A percentile compares a stretch with the other conserved stretches of the same genome.
phyloP scores from a whole-genome alignment of 1,139 yeast species.

The Candida sp. region DNA sequence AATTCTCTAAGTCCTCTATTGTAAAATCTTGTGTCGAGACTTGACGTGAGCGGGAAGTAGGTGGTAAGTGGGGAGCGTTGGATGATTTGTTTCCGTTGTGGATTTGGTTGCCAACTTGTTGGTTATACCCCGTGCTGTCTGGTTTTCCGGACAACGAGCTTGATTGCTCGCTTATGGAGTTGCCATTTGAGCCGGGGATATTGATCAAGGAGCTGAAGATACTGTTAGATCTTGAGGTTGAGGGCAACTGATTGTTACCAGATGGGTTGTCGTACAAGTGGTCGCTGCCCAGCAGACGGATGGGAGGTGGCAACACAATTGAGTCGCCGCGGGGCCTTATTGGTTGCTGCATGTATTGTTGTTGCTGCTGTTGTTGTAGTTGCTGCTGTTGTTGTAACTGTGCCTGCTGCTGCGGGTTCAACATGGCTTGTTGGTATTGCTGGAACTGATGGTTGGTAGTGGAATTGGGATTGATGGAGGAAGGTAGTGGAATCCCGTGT shows the following conservation, averaged over 20 bases:
- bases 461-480: background rate
- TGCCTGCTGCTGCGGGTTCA: slow-evolving; percentile 7
- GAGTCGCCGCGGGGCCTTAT: slow-evolving; percentile 33
- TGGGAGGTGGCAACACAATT: slow-evolving; percentile 36
- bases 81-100: background rate
- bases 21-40: slow-evolving; percentile 25
- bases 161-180: slow-evolving; percentile 36
- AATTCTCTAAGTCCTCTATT: slow-evolving; percentile 47
- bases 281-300: slow-evolving; percentile 16
- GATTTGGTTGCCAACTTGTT: background rate
- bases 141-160: background rate
- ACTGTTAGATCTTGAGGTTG: slow-evolving; percentile 36
- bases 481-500: background rate
- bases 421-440: slow-evolving; percentile 8
- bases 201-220: slow-evolving; percentile 47
- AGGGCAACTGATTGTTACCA: background rate
- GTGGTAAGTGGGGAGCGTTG: slow-evolving; percentile 12
- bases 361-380: slow-evolving; percentile 10
- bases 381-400: slow-evolving; percentile 11
- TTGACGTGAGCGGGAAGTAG: slow-evolving; percentile 18
- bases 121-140: background rate
- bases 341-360: slow-evolving; percentile 13
- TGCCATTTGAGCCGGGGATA: slow-evolving; percentile 38
- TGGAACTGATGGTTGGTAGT: slow-evolving; percentile 4
- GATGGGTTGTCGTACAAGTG: slow-evolving; percentile 11